Evolutionary conservation across 257 asterid species (phyloP), one percentile per base, ranked within the genome.

Genomic region (Solanum acaule): DNA sequence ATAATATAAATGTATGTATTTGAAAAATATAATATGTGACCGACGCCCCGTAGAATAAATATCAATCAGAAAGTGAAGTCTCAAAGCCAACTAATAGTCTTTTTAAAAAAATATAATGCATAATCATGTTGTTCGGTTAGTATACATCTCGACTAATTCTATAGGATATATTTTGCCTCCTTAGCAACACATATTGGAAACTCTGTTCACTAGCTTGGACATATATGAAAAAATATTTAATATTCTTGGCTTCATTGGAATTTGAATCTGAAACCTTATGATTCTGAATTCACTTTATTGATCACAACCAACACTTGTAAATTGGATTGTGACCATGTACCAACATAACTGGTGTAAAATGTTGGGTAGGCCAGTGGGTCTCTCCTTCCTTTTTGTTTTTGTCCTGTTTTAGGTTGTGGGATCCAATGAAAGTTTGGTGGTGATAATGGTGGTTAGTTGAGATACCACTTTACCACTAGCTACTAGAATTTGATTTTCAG

Each of bases 351-450:
- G 81, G 42, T 31, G 78, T 71, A 33, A 72, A 72, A 72, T 72
- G 81, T 38, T 33, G 44, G 44, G 44, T 33, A 34, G 27, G 15
- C 44, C 15, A 72, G 78, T 71, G 85, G 23, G 63, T 42, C 6
- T 79, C 37, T 10, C 59, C n/a, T 38, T 44, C 23, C 8, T 44
- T 79, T 44, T 44, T 44, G 65, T 27, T 27, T 79, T 79, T 82
- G 70, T 49, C 70, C 31, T 82, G 44, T 82, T 82, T 29, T 82
- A 49, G 84, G 34, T 81, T 49, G 85, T 82, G 42, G 86, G 86
- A 49, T 46, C 70, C 86, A n/a, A 29, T 10, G 86, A 82, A 82
- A 82, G 70, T 29, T 79, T 31, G 44, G 70, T 82, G 86, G 44
- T 29, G 6, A 49, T 49, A 31, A 49, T 46, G 20, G 70, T 82